Percentiles rank a stretch among this genome's conserved stretches.
These are phyloP conservation scores for Gossypium schwendimanii DNA, from an alignment of 441 rosid species.

Conservation along the genomic window DNA sequence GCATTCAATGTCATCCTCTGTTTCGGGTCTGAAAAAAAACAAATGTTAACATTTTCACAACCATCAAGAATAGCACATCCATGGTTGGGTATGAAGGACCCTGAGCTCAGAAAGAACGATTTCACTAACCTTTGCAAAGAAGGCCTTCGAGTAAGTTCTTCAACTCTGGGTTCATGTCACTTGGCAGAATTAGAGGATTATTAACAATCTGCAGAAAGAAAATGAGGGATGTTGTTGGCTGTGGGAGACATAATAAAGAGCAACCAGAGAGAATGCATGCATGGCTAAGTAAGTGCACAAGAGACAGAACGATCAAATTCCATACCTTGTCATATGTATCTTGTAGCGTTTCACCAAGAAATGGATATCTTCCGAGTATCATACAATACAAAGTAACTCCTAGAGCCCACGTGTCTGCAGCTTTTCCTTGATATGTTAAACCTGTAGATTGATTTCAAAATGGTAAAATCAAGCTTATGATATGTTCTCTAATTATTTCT, in stretches of 20 bases:
- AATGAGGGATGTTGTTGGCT: not conserved
- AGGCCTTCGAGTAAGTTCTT: constrained; percentile 71
- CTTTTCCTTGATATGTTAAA: constrained; percentile 71
- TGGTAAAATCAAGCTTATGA: not conserved
- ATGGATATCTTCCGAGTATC: constrained; percentile 78
- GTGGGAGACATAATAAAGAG: not conserved
- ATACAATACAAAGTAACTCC: constrained; percentile 88
- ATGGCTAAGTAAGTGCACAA: not conserved
- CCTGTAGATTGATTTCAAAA: constrained; percentile 36
- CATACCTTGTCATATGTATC: constrained; percentile 89
- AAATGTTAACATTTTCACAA: not conserved
- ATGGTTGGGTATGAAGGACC: not conserved
- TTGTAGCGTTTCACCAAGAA: constrained; percentile 84
- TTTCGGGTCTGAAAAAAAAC: constrained; percentile 49
- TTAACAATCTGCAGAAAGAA: constrained; percentile 59
- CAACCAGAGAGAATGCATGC: not conserved
- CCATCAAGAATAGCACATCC: not conserved
- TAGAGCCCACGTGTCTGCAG: constrained; percentile 94
- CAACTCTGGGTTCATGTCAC: constrained; percentile 56
- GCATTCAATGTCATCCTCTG: constrained; percentile 61
- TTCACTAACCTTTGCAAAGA: constrained; percentile 72
- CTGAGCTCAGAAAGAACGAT: not conserved
- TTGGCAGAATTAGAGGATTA: constrained; percentile 57
- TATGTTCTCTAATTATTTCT: not conserved
- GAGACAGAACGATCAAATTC: not conserved